These are phyloP conservation scores for Zarea fungicola DNA, from an alignment of 2,329 filamentous ascomycete species.

Conservation along the genomic window DNA sequence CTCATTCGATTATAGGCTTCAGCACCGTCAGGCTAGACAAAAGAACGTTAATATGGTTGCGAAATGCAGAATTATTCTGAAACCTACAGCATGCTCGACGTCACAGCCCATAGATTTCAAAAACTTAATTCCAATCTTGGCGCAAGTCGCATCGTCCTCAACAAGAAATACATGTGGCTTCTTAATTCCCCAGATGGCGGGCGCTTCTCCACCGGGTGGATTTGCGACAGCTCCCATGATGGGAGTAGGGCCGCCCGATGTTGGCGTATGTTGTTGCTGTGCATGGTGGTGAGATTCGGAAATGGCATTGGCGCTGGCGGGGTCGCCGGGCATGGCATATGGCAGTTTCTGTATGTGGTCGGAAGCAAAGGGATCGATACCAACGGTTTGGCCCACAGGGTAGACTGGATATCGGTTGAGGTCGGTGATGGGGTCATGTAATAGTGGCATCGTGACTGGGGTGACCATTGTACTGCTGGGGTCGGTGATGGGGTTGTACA, in stretches of 20 bases:
- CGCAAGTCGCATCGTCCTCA: slow-evolving; percentile 69
- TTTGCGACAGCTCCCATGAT: slow-evolving; percentile 16
- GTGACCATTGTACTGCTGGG: slow-evolving; percentile 41
- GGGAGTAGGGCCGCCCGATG: not conserved
- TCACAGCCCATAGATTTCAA: slow-evolving; percentile 59
- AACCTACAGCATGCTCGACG: slow-evolving; percentile 61
- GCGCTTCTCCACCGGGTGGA: slow-evolving; percentile 35
- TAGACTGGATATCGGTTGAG: slow-evolving; percentile 68
- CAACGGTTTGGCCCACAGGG: slow-evolving; percentile 82
- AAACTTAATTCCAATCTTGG: slow-evolving; percentile 64
- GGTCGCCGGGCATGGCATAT: slow-evolving; percentile 65
- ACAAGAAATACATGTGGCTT: slow-evolving; percentile 84
- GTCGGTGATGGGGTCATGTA: slow-evolving; percentile 52
- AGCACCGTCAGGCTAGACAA: slow-evolving; percentile 68
- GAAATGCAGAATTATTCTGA: not conserved
- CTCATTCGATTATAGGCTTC: slow-evolving; percentile 86
- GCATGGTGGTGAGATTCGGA: slow-evolving; percentile 36
- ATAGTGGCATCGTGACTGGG: slow-evolving; percentile 39
- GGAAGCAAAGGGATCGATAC: slow-evolving; percentile 90
- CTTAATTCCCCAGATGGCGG: slow-evolving; percentile 48
- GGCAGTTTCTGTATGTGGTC: slow-evolving; percentile 94
- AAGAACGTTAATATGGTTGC: no score
- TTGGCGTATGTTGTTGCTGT: slow-evolving; percentile 19
- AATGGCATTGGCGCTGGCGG: slow-evolving; percentile 30
- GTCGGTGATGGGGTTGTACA: slow-evolving; percentile 50